A percentile compares a stretch with the other conserved stretches of the same genome.
Conservation (phyloP, 495 filamentous ascomycete species). For the Eremomyces bilateralis region DNA sequence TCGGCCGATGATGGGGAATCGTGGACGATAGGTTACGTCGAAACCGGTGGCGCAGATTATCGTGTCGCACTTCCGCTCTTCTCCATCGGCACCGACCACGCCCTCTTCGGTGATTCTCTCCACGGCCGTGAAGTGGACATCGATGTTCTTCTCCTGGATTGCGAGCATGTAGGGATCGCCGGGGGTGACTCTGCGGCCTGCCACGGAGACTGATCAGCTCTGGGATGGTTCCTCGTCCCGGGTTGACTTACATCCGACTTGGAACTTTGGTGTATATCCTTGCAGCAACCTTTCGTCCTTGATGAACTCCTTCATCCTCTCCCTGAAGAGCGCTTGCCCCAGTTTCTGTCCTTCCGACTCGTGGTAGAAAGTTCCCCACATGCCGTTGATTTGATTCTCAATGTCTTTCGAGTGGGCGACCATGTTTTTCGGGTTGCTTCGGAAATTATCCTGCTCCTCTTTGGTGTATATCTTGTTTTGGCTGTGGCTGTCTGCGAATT, state of each 20-base stretch:
- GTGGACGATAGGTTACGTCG: conserved; percentile 26
- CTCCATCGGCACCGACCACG: conserved; percentile 11
- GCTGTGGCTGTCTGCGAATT: conserved; percentile 24
- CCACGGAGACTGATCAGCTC: conserved; percentile 18
- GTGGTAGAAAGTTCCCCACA: conserved; percentile 19
- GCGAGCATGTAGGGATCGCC: conserved; percentile 16
- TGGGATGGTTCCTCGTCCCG: conserved; percentile 5
- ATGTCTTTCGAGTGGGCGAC: conserved; percentile 24
- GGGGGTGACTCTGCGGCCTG: conserved; percentile 13
- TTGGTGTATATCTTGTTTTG: conserved; percentile 27
- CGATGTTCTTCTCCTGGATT: conserved; percentile 13
- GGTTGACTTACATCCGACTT: conserved; percentile 8
- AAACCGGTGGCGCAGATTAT: conserved; percentile 29
- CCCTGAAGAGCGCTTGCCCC: conserved; percentile 33
- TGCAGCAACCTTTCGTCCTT: conserved; percentile 21
- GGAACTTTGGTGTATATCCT: conserved; percentile 19
- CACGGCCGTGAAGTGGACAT: conserved; percentile 13
- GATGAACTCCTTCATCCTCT: conserved; percentile 22
- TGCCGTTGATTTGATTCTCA: conserved; percentile 20
- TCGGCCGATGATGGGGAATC: conserved; percentile 26
- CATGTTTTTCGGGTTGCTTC: conserved; percentile 26
- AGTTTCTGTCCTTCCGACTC: conserved; percentile 24
- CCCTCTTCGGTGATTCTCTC: conserved; percentile 11
- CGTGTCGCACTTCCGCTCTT: conserved; percentile 14
- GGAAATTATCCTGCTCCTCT: conserved; percentile 27